Evolutionary conservation across 2,329 filamentous ascomycete genomes (phyloP).

Genomic region (Esteya vermicola): DNA sequence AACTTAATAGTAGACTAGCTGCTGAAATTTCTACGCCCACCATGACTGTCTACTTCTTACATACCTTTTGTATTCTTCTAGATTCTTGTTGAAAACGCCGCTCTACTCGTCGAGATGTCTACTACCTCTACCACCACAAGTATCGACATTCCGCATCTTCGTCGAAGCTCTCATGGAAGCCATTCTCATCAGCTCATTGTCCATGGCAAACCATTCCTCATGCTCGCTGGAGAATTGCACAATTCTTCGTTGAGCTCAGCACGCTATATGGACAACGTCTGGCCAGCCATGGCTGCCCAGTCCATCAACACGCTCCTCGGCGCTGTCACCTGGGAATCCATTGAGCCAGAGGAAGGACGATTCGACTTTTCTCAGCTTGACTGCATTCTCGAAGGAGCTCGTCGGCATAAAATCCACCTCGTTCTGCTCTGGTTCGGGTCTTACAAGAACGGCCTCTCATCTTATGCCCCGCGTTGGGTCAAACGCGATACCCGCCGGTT

Average conservation of each 20-base stretch:
- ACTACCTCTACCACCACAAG: no score
- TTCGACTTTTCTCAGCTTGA: conserved; percentile 16
- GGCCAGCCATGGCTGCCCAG: conserved; percentile 11
- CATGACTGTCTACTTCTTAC: no score
- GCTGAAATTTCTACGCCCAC: no score
- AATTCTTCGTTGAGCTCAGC: conserved; percentile 16
- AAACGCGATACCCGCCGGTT: conserved; percentile 15
- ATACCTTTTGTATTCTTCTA: no score
- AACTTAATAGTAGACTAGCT: no score
- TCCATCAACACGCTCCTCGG: conserved; percentile 18
- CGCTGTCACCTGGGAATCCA: conserved; percentile 17
- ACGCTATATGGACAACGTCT: conserved; percentile 14
- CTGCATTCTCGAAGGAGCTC: conserved; percentile 12
- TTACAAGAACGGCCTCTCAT: conserved; percentile 15
- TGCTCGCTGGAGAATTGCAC: conserved; percentile 17
- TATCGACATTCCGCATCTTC: no score
- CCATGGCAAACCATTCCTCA: conserved; percentile 16
- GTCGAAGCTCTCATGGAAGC: no score
- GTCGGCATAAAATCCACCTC: conserved; percentile 12
- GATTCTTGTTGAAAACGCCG: no score
- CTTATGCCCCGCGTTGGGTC: conserved; percentile 14
- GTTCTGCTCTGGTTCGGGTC: conserved; percentile 15
- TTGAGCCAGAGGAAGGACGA: conserved; percentile 16
- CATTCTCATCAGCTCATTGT: conserved; percentile 19
- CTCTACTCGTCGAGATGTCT: no score